Evolutionary conservation across 2,329 filamentous ascomycete genomes (phyloP).

Genomic region (Sphaceloma murrayae): DNA sequence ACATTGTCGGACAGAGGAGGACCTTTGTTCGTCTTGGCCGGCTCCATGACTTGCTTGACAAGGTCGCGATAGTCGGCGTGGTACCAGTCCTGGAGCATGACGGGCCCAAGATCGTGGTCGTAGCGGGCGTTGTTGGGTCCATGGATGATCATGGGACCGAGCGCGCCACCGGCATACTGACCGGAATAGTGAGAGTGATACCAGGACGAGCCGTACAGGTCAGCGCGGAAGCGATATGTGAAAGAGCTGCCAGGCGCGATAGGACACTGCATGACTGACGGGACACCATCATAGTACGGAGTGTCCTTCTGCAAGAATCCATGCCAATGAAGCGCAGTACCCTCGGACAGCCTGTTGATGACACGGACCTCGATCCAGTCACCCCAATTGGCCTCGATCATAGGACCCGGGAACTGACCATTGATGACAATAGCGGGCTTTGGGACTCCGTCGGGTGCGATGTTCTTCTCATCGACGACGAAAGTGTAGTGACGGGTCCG

Average conservation of each 20-base stretch:
- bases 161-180: slow-evolving; percentile 35
- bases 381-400: slow-evolving; percentile 23
- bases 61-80: slow-evolving; percentile 29
- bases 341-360: slow-evolving; percentile 31
- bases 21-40: slow-evolving; percentile 18
- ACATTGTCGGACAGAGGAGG: slow-evolving; percentile 29
- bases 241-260: slow-evolving; percentile 31
- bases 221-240: slow-evolving; percentile 33
- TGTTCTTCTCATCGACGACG: slow-evolving; percentile 24
- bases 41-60: slow-evolving; percentile 27
- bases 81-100: slow-evolving; percentile 37
- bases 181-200: slow-evolving; percentile 34
- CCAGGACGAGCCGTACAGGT: slow-evolving; percentile 34
- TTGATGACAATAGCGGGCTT: slow-evolving; percentile 21
- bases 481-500: slow-evolving; percentile 29
- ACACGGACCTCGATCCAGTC: slow-evolving; percentile 30
- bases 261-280: slow-evolving; percentile 39
- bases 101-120: slow-evolving; percentile 36
- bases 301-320: slow-evolving; percentile 43
- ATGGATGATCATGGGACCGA: slow-evolving; percentile 36
- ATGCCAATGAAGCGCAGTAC: slow-evolving; percentile 46
- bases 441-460: slow-evolving; percentile 29
- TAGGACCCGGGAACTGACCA: slow-evolving; percentile 17
- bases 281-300: slow-evolving; percentile 44
- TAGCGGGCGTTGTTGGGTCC: slow-evolving; percentile 34